Evolutionary conservation across 163 green algal genomes (phyloP), one percentile per base, ranked within the genome.

Genomic region (Chlorella variabilis): DNA sequence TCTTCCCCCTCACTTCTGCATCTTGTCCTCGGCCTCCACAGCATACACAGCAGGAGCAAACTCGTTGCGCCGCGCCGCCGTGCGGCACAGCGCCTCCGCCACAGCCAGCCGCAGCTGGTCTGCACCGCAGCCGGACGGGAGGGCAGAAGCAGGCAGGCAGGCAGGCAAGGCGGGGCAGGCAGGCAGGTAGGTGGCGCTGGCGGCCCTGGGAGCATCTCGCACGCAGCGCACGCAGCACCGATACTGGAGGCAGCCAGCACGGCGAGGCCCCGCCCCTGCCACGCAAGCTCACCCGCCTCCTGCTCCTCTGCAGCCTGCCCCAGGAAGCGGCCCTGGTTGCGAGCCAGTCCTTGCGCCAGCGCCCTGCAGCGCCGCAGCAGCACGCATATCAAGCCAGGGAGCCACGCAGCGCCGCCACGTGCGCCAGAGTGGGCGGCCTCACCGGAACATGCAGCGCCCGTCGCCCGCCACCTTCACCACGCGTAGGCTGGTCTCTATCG

Each of bases 381-480:
- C 34, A 49, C 33, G 9, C 63, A 41, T 71, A 4, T n/a, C 18
- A 33, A 27, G 62, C 31, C 34, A 9, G 21, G 56, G 20, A 67
- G 59, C n/a, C 29, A 36, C 27, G 20, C 23, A 5, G 59, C 59
- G 45, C 45, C 45, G 45, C 23, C 59, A 67, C n/a, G 13, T 42
- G 34, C 33, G 3, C 3, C 29, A 68, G 59, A n/a, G 17, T 23
- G 18, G 17, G 3, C 4, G 21, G 20, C 3, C 34, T 15, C 51
- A 80, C 73, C 89, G 62, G 78, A 93, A 93, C 88, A 93, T 91
- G 85, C 90, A 93, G 36, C 83, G 79, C 3, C 90, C 90, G 66
- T 93, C 90, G 1, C 88, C 90, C 41, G 58, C 66, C 17, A 93
- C 84, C 11, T 54, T 38, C n/a, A 89, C 48, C 65, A 89, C 70